Evolutionary conservation across 345 rosid species (phyloP).

Genomic region (Heritiera fomes): DNA sequence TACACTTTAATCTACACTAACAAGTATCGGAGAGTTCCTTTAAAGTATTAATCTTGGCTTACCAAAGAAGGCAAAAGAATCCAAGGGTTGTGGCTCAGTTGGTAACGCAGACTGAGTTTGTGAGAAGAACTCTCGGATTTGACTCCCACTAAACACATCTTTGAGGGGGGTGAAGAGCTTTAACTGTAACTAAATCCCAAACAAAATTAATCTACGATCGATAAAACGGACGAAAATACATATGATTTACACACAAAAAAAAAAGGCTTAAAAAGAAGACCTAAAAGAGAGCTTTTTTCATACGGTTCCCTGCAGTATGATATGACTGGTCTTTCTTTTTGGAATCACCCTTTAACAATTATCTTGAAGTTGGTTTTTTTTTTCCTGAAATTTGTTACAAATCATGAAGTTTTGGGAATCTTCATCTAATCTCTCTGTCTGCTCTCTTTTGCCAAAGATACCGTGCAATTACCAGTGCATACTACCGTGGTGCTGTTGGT

Average conservation of each 20-base stretch:
- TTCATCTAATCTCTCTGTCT: background rate
- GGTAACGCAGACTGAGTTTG: too few relatives aligned
- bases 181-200: too few relatives aligned
- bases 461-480: conserved; percentile 91
- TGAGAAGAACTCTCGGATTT: too few relatives aligned
- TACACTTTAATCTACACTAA: background rate
- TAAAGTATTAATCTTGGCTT: background rate
- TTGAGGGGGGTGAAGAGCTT: too few relatives aligned
- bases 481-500: conserved; percentile 88
- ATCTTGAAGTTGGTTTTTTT: background rate
- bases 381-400: background rate
- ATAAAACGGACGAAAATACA: too few relatives aligned
- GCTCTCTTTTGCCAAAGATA: conserved; percentile 39
- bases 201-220: too few relatives aligned
- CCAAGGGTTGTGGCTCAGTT: too few relatives aligned
- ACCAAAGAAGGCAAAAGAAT: too few relatives aligned
- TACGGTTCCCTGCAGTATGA: background rate
- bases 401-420: background rate
- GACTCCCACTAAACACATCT: too few relatives aligned
- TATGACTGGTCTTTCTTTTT: background rate
- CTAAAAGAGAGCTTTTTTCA: background rate
- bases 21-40: background rate
- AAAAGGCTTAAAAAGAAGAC: too few relatives aligned
- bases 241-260: too few relatives aligned
- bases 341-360: background rate